Evolutionary conservation across 2,329 filamentous ascomycete species (phyloP).

Genomic region (Aspergillus sp.): DNA sequence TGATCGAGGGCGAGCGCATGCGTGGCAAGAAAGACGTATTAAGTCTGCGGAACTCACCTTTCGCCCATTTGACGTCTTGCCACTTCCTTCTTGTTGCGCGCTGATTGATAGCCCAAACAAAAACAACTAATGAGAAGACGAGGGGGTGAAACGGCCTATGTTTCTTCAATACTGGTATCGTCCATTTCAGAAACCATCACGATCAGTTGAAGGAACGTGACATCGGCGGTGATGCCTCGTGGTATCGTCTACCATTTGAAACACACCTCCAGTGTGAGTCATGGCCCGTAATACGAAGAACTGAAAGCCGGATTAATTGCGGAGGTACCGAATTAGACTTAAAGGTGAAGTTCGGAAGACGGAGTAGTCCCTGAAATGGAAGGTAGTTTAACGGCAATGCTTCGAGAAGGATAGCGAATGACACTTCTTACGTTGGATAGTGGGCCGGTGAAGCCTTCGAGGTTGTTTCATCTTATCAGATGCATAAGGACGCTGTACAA

Average conservation of each 20-base stretch:
- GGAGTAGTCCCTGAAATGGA: slow-evolving; percentile 1
- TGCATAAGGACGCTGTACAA: slow-evolving; percentile 4
- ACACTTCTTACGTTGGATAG: slow-evolving; percentile 1
- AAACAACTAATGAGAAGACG: background rate
- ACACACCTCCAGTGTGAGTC: background rate
- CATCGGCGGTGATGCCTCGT: slow-evolving; percentile 1
- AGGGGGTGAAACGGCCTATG: background rate
- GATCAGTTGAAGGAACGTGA: slow-evolving; percentile 12
- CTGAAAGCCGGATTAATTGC: background rate
- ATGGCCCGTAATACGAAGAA: background rate
- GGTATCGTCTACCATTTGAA: background rate
- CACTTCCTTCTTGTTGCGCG: background rate
- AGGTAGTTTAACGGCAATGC: slow-evolving; percentile 8
- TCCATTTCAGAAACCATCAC: background rate
- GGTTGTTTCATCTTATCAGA: slow-evolving; percentile 17
- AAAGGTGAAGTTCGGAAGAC: background rate
- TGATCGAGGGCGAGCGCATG: slow-evolving; percentile 3
- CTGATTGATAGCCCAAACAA: background rate
- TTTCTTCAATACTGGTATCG: background rate
- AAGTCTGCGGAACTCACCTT: background rate
- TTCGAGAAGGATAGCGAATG: slow-evolving; percentile 13
- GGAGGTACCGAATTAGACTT: background rate
- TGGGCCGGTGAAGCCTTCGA: slow-evolving; percentile 3
- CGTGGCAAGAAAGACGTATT: slow-evolving; percentile 1
- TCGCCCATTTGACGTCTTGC: background rate